A percentile compares a stretch with the other conserved stretches of the same genome.
These are phyloP conservation scores for Candida freyschussii DNA, from an alignment of 1,139 yeast species.

Conservation along the genomic window DNA sequence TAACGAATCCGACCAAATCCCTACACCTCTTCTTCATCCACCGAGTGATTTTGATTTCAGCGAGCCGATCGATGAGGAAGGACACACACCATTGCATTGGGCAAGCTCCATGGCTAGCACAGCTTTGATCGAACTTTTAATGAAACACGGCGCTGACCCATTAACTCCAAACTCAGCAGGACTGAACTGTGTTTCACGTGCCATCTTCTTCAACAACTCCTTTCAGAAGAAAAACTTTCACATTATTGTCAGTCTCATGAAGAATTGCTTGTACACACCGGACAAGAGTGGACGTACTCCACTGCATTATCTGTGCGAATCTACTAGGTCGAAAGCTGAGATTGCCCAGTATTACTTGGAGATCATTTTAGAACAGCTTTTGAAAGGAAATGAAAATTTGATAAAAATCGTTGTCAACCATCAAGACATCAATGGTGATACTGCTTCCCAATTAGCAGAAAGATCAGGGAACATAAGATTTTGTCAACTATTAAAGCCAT, in stretches of 20 bases:
- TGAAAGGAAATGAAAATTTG: constrained; percentile 38
- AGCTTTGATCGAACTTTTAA: constrained; percentile 62
- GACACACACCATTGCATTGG: constrained; percentile 96
- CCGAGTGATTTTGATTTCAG: constrained; percentile 80
- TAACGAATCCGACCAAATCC: constrained; percentile 69
- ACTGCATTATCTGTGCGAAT: constrained; percentile 65
- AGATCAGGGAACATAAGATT: constrained; percentile 34
- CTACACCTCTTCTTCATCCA: constrained; percentile 66
- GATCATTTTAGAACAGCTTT: constrained; percentile 32
- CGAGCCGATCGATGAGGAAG: constrained; percentile 89
- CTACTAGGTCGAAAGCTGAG: constrained; percentile 44
- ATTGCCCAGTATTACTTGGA: constrained; percentile 37
- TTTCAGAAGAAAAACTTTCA: constrained; percentile 75
- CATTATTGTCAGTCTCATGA: constrained; percentile 61
- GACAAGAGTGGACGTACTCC: constrained; percentile 72
- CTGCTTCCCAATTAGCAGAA: constrained; percentile 61
- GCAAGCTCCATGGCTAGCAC: constrained; percentile 89
- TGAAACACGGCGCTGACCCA: constrained; percentile 73
- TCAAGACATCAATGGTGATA: constrained; percentile 65
- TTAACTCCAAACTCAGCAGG: constrained; percentile 70
- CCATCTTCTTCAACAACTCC: constrained; percentile 84
- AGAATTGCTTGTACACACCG: constrained; percentile 65
- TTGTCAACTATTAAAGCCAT: constrained; percentile 31
- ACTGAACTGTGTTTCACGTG: constrained; percentile 77
- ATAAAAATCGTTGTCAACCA: constrained; percentile 61